phyloP scores from a whole-genome alignment of 139 green algal genomes.

The Coelastrella sp. region DNA sequence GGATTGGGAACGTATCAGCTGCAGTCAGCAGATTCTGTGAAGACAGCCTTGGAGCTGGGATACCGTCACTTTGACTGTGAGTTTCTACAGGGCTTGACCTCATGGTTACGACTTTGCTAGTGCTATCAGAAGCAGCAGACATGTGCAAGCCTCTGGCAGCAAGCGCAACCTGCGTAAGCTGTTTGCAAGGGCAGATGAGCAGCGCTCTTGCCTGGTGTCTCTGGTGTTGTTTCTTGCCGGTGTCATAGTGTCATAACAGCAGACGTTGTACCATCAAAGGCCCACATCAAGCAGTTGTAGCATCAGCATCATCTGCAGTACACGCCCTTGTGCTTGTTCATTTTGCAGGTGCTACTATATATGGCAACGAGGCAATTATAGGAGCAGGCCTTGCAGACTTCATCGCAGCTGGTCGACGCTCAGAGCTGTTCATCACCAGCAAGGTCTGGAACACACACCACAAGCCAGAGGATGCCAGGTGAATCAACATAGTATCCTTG shows the following conservation, averaged over 20 bases:
- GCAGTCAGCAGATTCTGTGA: constrained; percentile 61
- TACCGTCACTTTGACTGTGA: constrained; percentile 87
- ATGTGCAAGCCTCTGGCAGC: no score
- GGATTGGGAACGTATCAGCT: constrained; percentile 78
- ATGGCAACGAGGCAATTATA: constrained; percentile 80
- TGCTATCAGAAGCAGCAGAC: no score
- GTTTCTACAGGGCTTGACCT: no score
- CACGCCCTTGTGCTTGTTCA: no score
- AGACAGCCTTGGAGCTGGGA: constrained; percentile 66
- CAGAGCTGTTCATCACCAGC: constrained; percentile 84
- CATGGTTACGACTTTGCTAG: no score
- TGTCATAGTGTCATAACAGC: neutral
- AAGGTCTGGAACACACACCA: constrained; percentile 88
- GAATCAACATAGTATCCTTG: neutral
- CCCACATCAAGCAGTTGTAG: no score
- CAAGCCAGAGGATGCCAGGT: constrained; percentile 63
- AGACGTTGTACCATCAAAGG: no score
- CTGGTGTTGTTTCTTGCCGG: neutral
- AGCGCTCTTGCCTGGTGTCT: no score
- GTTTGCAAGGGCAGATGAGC: no score
- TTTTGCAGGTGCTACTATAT: constrained; percentile 66
- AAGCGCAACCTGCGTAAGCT: no score
- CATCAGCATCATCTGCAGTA: no score
- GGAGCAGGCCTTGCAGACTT: constrained; percentile 76
- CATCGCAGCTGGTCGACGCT: constrained; percentile 55